phyloP scores from a whole-genome alignment of 139 green algal genomes.

The Chlamydomonas sp. region DNA sequence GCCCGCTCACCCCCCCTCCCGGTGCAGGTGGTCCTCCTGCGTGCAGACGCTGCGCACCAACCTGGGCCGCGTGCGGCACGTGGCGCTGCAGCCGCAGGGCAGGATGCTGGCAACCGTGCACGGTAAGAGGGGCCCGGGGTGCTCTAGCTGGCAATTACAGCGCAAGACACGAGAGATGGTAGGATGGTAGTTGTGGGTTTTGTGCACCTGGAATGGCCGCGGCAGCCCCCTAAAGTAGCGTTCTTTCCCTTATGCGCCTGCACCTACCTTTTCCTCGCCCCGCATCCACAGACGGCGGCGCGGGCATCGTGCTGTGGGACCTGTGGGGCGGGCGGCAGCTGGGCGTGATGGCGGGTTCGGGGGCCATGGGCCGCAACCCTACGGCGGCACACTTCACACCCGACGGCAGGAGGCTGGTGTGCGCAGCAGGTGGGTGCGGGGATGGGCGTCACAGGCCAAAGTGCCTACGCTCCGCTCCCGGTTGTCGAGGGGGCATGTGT shows the following conservation, averaged over 20 bases:
- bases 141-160: background rate
- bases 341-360: background rate
- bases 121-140: background rate
- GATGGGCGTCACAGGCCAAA: background rate
- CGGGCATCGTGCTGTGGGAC: constrained; percentile 26
- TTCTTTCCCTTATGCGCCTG: background rate
- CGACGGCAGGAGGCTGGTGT: constrained; percentile 2
- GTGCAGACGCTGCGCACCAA: background rate
- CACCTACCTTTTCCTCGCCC: background rate
- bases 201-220: background rate
- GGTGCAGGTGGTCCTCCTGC: constrained; percentile 4
- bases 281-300: background rate
- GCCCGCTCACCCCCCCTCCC: background rate
- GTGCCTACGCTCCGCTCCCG: no score
- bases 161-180: background rate
- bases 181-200: background rate
- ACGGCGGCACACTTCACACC: constrained; percentile 18
- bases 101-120: constrained; percentile 21
- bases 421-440: background rate
- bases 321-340: constrained; percentile 12
- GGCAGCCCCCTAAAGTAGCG: background rate
- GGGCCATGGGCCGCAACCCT: background rate
- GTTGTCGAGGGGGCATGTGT: no score
- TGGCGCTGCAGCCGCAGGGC: constrained; percentile 11
- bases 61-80: background rate